Conservation (phyloP, 768 basidiomycete genomes). For the Trichaptum fuscoviolaceum region DNA sequence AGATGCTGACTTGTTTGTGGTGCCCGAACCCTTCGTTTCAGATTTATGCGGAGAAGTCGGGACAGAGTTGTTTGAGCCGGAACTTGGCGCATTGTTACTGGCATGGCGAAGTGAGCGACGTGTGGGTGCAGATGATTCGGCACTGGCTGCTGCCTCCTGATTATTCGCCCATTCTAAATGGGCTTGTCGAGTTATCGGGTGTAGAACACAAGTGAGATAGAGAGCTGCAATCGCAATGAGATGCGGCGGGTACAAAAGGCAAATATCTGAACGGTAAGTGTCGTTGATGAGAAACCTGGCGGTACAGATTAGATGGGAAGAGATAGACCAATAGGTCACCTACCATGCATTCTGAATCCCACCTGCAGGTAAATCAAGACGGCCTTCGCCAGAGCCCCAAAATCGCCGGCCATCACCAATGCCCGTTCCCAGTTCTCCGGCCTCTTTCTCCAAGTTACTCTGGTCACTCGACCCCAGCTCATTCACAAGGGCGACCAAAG, state of each 20-base stretch:
- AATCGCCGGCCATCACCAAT: constrained; percentile 57
- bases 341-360: constrained; percentile 92
- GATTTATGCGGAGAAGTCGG: constrained; percentile 11
- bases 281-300: constrained; percentile 94
- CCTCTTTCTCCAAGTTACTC: constrained; percentile 45
- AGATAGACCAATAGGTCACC: constrained; percentile 17
- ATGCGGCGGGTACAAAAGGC: constrained; percentile 93
- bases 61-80: constrained; percentile 29
- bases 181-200: constrained; percentile 44
- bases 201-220: constrained; percentile 80
- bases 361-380: constrained; percentile 66
- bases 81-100: constrained; percentile 52
- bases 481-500: constrained; percentile 71
- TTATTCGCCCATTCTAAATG: constrained; percentile 26
- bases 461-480: constrained; percentile 38
- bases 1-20: constrained; percentile 17
- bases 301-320: constrained; percentile 1
- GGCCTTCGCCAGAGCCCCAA: constrained; percentile 79
- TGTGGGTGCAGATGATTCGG: constrained; percentile 11
- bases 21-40: constrained; percentile 7
- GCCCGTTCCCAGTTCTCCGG: constrained; percentile 46
- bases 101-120: constrained; percentile 25
- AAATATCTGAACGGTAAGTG: constrained; percentile 88
- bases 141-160: constrained; percentile 15
- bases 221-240: constrained; percentile 89